Evolutionary conservation across 2,329 filamentous ascomycete species (phyloP).

Genomic region (Microcyclosporella mali): DNA sequence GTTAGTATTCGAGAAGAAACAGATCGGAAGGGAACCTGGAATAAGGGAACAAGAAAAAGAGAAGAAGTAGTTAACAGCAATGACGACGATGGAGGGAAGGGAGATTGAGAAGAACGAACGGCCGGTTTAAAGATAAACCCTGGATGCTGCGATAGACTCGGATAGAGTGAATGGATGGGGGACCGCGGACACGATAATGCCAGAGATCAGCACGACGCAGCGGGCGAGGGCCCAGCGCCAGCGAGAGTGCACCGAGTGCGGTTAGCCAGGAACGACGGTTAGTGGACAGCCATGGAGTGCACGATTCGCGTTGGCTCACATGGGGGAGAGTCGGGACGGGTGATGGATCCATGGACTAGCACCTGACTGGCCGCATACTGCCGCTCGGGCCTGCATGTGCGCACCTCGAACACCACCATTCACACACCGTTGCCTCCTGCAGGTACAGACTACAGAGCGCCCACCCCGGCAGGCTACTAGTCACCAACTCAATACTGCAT

Average conservation of each 20-base stretch:
- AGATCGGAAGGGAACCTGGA: conserved; percentile 17
- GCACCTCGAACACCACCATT: conserved; percentile 6
- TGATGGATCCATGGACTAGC: conserved; percentile 16
- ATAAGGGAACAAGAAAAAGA: conserved; percentile 21
- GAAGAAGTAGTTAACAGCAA: conserved; percentile 21
- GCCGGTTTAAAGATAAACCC: conserved; percentile 27
- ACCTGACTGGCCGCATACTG: background rate
- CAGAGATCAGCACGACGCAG: conserved; percentile 24
- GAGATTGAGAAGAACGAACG: conserved; percentile 14
- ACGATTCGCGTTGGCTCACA: conserved; percentile 23
- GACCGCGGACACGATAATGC: conserved; percentile 19
- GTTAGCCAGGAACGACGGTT: conserved; percentile 21
- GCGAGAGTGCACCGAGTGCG: conserved; percentile 9
- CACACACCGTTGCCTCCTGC: background rate
- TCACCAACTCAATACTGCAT: background rate
- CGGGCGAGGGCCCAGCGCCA: conserved; percentile 9
- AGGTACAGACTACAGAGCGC: background rate
- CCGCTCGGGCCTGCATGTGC: conserved; percentile 5
- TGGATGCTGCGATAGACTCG: conserved; percentile 23
- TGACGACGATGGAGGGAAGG: conserved; percentile 22
- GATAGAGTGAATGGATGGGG: conserved; percentile 13
- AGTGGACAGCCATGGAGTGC: conserved; percentile 19
- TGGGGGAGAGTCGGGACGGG: conserved; percentile 23
- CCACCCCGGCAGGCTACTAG: background rate
- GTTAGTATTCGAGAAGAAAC: conserved; percentile 11